phyloP scores from a whole-genome alignment of 345 rosid species.

The Psidium friedrichsthalianum region DNA sequence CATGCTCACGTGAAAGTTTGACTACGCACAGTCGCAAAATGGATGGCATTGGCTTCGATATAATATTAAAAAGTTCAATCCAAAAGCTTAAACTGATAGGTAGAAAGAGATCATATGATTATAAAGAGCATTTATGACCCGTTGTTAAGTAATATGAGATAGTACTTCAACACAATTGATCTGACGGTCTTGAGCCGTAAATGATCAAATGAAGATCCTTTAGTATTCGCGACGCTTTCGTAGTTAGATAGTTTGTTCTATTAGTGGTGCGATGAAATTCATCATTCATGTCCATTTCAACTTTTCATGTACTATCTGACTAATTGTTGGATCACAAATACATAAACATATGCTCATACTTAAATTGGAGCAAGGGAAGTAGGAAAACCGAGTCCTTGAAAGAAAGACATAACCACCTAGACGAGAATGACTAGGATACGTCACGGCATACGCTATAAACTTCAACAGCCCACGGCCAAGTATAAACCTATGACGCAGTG shows the following conservation, averaged over 20 bases:
- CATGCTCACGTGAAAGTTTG: too few species aligned
- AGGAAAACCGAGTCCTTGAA: neutral
- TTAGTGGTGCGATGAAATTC: neutral
- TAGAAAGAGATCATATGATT: too few species aligned
- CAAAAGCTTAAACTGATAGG: too few species aligned
- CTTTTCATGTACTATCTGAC: neutral
- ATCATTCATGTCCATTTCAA: neutral
- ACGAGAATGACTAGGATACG: neutral
- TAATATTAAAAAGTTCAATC: too few species aligned
- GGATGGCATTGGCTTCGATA: too few species aligned
- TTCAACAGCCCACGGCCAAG: neutral
- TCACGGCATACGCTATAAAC: neutral
- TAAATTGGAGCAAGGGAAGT: neutral
- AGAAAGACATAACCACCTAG: neutral
- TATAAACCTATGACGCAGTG: neutral
- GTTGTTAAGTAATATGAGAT: too few species aligned
- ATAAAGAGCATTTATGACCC: too few species aligned
- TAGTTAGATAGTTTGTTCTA: neutral
- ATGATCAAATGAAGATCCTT: neutral
- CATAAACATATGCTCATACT: neutral
- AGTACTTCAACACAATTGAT: neutral
- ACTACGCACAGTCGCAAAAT: too few species aligned
- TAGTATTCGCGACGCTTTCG: rapidly evolving
- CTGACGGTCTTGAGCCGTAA: neutral
- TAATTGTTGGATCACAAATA: neutral